These are phyloP conservation scores for Erodium maritimum DNA, from an alignment of 345 rosid species.

Conservation along the genomic window DNA sequence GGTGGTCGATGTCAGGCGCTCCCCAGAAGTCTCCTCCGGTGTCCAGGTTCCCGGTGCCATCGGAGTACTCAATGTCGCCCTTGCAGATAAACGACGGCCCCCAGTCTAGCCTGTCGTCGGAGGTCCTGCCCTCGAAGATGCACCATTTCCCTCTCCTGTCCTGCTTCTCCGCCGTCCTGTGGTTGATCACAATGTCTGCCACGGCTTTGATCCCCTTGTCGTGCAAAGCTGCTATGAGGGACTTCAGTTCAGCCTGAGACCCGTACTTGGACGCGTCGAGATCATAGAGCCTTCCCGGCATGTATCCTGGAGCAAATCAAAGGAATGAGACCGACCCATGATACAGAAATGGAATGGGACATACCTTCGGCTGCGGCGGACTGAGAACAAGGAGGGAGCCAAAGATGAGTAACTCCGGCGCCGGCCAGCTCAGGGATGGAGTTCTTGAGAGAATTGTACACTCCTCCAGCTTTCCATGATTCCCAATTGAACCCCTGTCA, in stretches of 20 bases:
- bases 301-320: conserved; percentile 34
- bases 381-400: conserved; percentile 95
- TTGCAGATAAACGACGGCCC: conserved; percentile 64
- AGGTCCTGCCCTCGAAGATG: conserved; percentile 78
- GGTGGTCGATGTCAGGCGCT: conserved; percentile 87
- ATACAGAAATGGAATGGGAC: no score
- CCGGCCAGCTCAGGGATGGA: conserved; percentile 39
- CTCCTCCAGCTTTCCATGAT: conserved; percentile 59
- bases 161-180: conserved; percentile 63
- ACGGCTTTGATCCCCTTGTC: conserved; percentile 46
- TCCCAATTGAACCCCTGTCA: conserved; percentile 88
- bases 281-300: conserved; percentile 89
- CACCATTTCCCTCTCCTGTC: conserved; percentile 51
- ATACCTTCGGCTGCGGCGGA: conserved; percentile 54
- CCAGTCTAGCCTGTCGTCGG: conserved; percentile 75
- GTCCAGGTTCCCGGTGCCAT: conserved; percentile 67
- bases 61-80: conserved; percentile 29
- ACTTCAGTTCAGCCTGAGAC: conserved; percentile 37
- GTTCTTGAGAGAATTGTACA: conserved; percentile 60
- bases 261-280: conserved; percentile 62
- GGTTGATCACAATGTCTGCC: conserved; percentile 84
- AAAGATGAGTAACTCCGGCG: conserved; percentile 74
- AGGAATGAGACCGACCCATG: no score
- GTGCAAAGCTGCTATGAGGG: conserved; percentile 37
- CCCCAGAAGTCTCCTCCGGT: conserved; percentile 31